Conservation (phyloP, 495 filamentous ascomycete genomes). For the Podospora australis region DNA sequence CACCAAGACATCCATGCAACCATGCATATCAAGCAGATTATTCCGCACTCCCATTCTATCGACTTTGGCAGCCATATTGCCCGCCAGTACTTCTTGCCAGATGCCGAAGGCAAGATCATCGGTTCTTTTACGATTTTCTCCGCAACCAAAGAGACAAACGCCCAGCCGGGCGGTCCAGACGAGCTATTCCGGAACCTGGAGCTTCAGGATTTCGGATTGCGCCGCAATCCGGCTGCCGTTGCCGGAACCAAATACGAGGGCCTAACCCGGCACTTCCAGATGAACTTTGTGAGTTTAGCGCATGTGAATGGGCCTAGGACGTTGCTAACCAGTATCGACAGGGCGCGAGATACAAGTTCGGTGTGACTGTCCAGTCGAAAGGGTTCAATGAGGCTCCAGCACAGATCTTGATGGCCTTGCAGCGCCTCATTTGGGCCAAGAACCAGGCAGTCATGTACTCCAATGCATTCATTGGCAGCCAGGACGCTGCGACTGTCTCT, state of each 20-base stretch:
- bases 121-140: constrained; percentile 61
- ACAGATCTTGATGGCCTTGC: constrained; percentile 50
- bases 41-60: constrained; percentile 5
- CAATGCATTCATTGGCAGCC: too few relatives aligned
- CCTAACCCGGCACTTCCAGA: constrained; percentile 59
- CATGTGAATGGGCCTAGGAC: background rate
- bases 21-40: constrained; percentile 4
- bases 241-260: constrained; percentile 39
- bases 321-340: constrained; percentile 26
- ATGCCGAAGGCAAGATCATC: constrained; percentile 14
- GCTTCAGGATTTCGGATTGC: constrained; percentile 48
- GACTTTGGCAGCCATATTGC: constrained; percentile 20
- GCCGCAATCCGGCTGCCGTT: constrained; percentile 42
- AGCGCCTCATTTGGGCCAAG: constrained; percentile 62
- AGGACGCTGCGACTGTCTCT: too few relatives aligned
- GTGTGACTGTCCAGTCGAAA: constrained; percentile 58
- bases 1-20: background rate
- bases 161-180: constrained; percentile 49
- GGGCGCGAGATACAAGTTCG: constrained; percentile 80
- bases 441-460: too few relatives aligned
- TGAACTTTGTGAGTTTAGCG: constrained; percentile 57
- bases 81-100: constrained; percentile 32
- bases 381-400: constrained; percentile 56
- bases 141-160: constrained; percentile 46
- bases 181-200: constrained; percentile 61